Conservation (phyloP, 257 asterid species). For the Solanum pinnatisectum region DNA sequence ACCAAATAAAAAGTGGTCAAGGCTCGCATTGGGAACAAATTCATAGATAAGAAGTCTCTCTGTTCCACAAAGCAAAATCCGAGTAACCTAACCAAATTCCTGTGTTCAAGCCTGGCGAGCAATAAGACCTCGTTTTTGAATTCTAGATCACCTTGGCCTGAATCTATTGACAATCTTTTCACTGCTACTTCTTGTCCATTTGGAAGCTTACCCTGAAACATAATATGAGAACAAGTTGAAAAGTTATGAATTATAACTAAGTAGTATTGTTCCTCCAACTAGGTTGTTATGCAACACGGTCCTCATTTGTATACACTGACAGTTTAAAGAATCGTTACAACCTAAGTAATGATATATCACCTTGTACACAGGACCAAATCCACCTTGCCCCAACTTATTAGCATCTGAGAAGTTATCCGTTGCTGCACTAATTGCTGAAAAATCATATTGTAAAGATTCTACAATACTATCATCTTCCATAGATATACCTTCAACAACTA, state of each 20-base stretch:
- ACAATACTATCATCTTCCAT: neutral
- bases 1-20: slow-evolving; percentile 19
- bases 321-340: too few relatives aligned
- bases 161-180: too few relatives aligned
- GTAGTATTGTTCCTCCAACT: too few relatives aligned
- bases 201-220: too few relatives aligned
- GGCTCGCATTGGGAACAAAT: slow-evolving; percentile 16
- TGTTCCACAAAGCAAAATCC: neutral
- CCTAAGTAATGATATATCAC: neutral
- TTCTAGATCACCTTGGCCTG: too few relatives aligned
- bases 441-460: slow-evolving; percentile 13
- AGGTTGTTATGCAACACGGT: too few relatives aligned
- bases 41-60: slow-evolving; percentile 9
- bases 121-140: too few relatives aligned
- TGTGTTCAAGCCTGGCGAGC: too few relatives aligned
- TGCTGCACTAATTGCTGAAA: neutral
- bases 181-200: too few relatives aligned
- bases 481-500: neutral
- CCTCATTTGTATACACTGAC: too few relatives aligned
- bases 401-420: slow-evolving; percentile 10
- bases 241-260: too few relatives aligned
- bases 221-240: too few relatives aligned
- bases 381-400: slow-evolving; percentile 6
- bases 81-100: neutral
- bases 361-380: slow-evolving; percentile 21